phyloP scores from a whole-genome alignment of 257 asterid species.

The Handroanthus guayacan region DNA sequence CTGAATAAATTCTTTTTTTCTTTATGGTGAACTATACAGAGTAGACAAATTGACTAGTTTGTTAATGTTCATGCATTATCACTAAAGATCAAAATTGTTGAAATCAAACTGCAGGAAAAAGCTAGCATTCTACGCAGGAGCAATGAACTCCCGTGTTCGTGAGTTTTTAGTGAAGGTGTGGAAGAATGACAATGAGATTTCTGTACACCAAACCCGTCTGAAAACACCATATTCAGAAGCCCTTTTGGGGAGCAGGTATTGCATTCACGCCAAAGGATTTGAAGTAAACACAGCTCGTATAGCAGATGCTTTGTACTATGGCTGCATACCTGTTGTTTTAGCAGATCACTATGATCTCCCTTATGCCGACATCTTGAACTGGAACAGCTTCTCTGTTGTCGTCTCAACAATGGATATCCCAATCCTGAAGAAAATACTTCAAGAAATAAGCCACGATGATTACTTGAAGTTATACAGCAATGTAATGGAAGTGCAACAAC shows the following conservation, averaged over 20 bases:
- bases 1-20: too few species aligned
- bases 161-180: conserved; percentile 49
- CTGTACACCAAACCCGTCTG: conserved; percentile 64
- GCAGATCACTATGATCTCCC: conserved; percentile 96
- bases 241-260: conserved; percentile 75
- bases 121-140: conserved; percentile 88
- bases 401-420: conserved; percentile 65
- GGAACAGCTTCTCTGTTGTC: conserved; percentile 74
- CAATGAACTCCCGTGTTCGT: conserved; percentile 81
- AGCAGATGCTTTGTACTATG: conserved; percentile 82
- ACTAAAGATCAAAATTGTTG: too few species aligned
- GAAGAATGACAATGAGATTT: conserved; percentile 63
- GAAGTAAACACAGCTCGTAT: conserved; percentile 92
- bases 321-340: conserved; percentile 85
- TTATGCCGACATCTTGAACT: conserved; percentile 66
- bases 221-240: conserved; percentile 85
- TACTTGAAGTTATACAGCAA: conserved; percentile 67
- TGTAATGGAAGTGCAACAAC: conserved; percentile 69
- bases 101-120: conserved; percentile 49
- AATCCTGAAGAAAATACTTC: conserved; percentile 59
- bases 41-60: too few species aligned
- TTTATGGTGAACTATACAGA: too few species aligned
- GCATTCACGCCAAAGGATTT: conserved; percentile 93
- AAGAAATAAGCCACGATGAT: conserved; percentile 28
- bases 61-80: too few species aligned